These are phyloP conservation scores for Fusarium acutatum DNA, from an alignment of 2,329 filamentous ascomycete species.

Conservation along the genomic window DNA sequence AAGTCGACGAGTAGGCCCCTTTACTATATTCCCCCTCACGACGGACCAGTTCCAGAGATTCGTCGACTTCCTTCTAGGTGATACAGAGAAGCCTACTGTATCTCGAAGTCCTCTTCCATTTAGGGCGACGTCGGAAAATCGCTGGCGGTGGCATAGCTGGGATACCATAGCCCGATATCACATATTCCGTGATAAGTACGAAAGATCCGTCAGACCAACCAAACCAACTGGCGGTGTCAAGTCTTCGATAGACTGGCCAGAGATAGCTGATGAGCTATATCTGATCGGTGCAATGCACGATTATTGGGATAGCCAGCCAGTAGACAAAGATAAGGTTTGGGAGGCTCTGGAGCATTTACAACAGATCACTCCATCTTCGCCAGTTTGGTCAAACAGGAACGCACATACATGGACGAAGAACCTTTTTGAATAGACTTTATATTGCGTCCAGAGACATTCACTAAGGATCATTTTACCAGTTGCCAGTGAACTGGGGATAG, in stretches of 20 bases:
- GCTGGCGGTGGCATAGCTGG: conserved; percentile 8
- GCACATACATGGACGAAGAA: neutral
- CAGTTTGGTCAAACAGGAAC: neutral
- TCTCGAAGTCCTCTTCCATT: neutral
- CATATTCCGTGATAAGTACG: conserved; percentile 19
- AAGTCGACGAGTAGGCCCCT: neutral
- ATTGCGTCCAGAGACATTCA: accelerated
- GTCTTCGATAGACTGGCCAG: conserved; percentile 5
- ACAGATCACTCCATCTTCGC: neutral
- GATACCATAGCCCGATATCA: conserved; percentile 1
- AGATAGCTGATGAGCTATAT: neutral
- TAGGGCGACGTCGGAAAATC: neutral
- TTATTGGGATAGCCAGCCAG: neutral
- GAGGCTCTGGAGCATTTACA: neutral
- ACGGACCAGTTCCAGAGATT: conserved; percentile 4
- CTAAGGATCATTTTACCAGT: neutral
- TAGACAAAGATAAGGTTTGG: neutral
- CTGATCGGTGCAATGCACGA: neutral
- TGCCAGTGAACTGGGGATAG: neutral
- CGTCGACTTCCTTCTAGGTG: neutral
- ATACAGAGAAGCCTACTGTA: neutral
- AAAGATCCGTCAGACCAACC: neutral
- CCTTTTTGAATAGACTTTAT: neutral
- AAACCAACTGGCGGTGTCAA: neutral
- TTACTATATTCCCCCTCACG: conserved; percentile 11